Evolutionary conservation across 805 yeast genomes (phyloP), one percentile per base, ranked within the genome.

Genomic region (Isabelozyma pseudorhagii): DNA sequence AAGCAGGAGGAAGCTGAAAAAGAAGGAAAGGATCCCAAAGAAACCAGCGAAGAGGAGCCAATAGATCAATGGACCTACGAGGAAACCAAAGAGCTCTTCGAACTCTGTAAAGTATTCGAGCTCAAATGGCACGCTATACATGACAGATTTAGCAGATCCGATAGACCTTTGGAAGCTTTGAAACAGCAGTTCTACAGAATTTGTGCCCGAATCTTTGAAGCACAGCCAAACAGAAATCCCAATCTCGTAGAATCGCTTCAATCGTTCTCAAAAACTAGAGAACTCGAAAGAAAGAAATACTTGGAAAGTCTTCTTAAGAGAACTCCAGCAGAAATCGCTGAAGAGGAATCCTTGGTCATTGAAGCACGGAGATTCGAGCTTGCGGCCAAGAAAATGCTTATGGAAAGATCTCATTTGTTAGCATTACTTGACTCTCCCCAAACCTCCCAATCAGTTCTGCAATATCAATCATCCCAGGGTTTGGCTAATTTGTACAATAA

Each of bases 321-420:
- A 56, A 83, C 93, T 2, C 97, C 99, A 0, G 96, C 97, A 0
- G 99, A 94, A 64, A 89, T 94, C 42, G 98, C 98, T 0, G 99
- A 94, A 70, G 99, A 94, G 63, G 98, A 94, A 65, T 90, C 96
- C 0, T 74, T 94, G 45, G 89, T 94, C 9, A 84, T 93, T 29
- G 99, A 94, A 64, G 96, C 97, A 2, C 81, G 96, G 45, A 84
- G 93, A 55, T 89, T 94, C 54, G 98, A 94, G 62, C 80, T 90
- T 50, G 89, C 96, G 2, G 96, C 97, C 0, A 92, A 90, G 71
- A 87, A 89, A 65, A 87, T 93, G 76, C 77, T 91, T 47, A 71
- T 77, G 44, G 99, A 94, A 64, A 78, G 99, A 55, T 85, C 89
- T 2, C 84, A 87, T 45, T 67, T 94, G 36, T 71, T 94, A 42